Base-by-base conservation (phyloP, 2,329 filamentous ascomycete genomes). In the Acephala macrosclerotiorum region DNA sequence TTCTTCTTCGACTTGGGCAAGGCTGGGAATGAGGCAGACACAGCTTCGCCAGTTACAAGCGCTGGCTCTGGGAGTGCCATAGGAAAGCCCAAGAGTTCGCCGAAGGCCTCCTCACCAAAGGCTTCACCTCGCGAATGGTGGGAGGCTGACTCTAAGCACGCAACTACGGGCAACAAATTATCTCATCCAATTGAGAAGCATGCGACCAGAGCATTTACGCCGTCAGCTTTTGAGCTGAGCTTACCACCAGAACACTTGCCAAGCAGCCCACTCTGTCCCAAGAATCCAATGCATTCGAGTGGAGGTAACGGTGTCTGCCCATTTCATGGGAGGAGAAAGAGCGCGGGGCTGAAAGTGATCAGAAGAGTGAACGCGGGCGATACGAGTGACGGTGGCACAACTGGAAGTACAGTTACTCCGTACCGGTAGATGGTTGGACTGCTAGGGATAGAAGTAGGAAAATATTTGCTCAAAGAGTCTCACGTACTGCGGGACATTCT, bases 171-270 rank as follows among this genome's bases (percentile, higher is more conserved):
- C 8, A 63, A 61, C n/a, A 69, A 69, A 53, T 64, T 59, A 49
- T 55, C 63, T 8, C 25, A 42, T n/a, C 36, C 20, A 18, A 57
- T 20, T 22, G 40, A 35, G 8, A 61, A 49, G 12, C 29, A 38
- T 45, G 4, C 36, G 40, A 40, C 26, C 20, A 35, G 20, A 25
- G 25, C 45, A 16, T 33, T 58, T 12, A 25, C 20, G 14, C 26
- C 58, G 29, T 47, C 49, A 25, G n/a, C 40, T 14, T 74, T 81
- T 49, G 79, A 80, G 58, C 76, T 80, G 71, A 71, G 79, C 18
- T 67, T 79, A 0, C 49, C 49, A 12, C 80, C 81, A 1, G 81
- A 83, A 68, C 81, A 83, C 70, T 65, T 82, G 7, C 79, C 79
- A 1, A 76, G 64, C 6, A 80, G 78, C 61, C 80, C 80, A 8